Conservation (phyloP, 2,329 filamentous ascomycete species). For the Tolypocladium tropicale region DNA sequence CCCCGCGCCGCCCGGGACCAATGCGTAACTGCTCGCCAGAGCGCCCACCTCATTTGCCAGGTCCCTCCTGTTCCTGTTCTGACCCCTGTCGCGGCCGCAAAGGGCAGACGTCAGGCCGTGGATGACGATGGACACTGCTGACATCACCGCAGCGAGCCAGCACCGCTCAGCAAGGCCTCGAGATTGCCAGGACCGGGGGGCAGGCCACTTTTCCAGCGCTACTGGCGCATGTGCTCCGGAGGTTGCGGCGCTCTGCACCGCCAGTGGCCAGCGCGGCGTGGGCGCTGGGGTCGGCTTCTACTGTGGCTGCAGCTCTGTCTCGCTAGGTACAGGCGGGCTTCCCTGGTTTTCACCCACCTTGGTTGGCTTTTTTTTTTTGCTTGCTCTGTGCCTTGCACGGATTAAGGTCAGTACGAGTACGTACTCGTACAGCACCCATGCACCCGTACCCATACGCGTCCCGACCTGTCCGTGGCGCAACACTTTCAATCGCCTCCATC, state of each 20-base stretch:
- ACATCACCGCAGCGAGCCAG: neutral
- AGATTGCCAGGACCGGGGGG: neutral
- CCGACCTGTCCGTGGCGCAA: neutral
- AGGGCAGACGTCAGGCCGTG: neutral
- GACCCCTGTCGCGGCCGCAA: neutral
- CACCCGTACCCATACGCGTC: neutral
- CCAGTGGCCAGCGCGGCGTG: neutral
- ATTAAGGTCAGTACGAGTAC: too few species aligned
- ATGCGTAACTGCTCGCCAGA: neutral
- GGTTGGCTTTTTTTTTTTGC: neutral
- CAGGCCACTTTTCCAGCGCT: neutral
- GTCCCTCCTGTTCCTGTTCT: neutral
- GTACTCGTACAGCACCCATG: too few species aligned
- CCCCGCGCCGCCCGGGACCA: neutral
- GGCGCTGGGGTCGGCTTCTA: neutral
- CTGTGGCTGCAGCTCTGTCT: slow-evolving; percentile 1
- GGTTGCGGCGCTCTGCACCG: neutral
- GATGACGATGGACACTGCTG: neutral
- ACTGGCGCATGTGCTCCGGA: neutral
- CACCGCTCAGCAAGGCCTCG: neutral
- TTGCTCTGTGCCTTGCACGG: neutral
- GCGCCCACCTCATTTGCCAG: neutral
- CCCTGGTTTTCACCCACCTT: too few species aligned
- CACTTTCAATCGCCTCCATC: neutral
- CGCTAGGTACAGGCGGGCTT: too few species aligned